Evolutionary conservation across 2,329 filamentous ascomycete species (phyloP), one percentile per base, ranked within the genome.

Genomic region (Fonsecaea nubica): DNA sequence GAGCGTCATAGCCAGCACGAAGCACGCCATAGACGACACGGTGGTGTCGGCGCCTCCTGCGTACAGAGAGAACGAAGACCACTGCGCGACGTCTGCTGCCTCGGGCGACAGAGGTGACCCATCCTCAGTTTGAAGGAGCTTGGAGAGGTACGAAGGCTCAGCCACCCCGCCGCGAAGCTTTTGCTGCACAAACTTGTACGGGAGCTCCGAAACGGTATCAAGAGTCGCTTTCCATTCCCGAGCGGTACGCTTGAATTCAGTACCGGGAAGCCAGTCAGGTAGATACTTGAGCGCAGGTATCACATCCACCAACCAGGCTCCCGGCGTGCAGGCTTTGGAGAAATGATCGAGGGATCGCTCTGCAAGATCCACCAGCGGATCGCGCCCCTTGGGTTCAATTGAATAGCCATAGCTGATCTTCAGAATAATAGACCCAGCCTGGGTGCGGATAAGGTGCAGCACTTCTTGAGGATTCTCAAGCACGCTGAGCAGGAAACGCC

Each of bases 1-100:
- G n/a, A 84, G 76, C 15, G 78, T 80, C 74, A 86, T 86, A 0
- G 84, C 84, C 0, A 87, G 77, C 21, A 84, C 77, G 71, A 86
- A 86, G 0, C 70, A 73, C 35, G 74, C 69, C 3, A 83, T 67
- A 0, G 79, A 74, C 0, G 76, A 81, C 0, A 82, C 78, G 2
- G 78, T 84, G 0, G 80, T 82, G 63, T 82, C 80, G 5, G 78
- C 75, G 4, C 80, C 82, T 2, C 76, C 82, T 0, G 74, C 72
- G 45, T 81, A 84, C 12, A 84, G 66, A 0, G 80, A 76, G 7
- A 76, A 72, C 0, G 82, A 78, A 0, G 80, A 74, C 78, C 80
- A 83, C 64, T 82, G 83, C 54, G 76, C 74, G 12, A 76, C 74
- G 8, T 65, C 67, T 60, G 77, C 78, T 71, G 77, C 76, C 53